A percentile compares a stretch with the other conserved stretches of the same genome.
These are phyloP conservation scores for Boletus smithii DNA, from an alignment of 1,284 basidiomycete species.

Conservation along the genomic window DNA sequence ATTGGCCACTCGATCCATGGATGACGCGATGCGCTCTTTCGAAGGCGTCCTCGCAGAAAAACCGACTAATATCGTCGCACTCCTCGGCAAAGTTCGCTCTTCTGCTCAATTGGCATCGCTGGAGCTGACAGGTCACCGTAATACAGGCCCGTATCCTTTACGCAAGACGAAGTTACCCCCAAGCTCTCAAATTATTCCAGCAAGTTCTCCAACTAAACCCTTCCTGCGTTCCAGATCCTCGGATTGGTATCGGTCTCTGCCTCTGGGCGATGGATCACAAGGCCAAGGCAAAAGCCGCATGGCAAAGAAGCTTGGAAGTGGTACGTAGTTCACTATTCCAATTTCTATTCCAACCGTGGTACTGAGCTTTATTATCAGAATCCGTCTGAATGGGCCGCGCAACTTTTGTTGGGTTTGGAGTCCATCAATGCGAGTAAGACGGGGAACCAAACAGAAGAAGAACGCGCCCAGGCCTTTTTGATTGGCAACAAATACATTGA, in stretches of 20 bases:
- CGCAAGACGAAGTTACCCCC: constrained; percentile 70
- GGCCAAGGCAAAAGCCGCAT: constrained; percentile 76
- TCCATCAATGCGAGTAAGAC: constrained; percentile 79
- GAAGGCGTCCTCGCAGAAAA: constrained; percentile 77
- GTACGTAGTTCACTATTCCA: constrained; percentile 44
- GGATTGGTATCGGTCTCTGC: constrained; percentile 91
- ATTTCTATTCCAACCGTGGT: not conserved
- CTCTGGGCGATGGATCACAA: constrained; percentile 84
- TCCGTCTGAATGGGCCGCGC: constrained; percentile 70
- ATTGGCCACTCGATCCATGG: constrained; percentile 75
- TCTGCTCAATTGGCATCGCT: not conserved
- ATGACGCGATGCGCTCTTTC: constrained; percentile 76
- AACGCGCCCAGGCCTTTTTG: constrained; percentile 55
- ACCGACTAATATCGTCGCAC: constrained; percentile 79
- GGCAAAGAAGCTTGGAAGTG: constrained; percentile 82
- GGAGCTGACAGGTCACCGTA: not conserved
- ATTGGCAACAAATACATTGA: constrained; percentile 68
- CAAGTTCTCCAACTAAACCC: constrained; percentile 77
- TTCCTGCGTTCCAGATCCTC: constrained; percentile 79
- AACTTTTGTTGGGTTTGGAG: constrained; percentile 79
- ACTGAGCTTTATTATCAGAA: constrained; percentile 47
- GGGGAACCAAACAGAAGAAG: constrained; percentile 53
- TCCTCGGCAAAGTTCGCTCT: constrained; percentile 66
- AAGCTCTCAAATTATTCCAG: constrained; percentile 82
- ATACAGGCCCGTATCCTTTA: constrained; percentile 78